phyloP scores from a whole-genome alignment of 441 rosid species.

The Brassica balearica region DNA sequence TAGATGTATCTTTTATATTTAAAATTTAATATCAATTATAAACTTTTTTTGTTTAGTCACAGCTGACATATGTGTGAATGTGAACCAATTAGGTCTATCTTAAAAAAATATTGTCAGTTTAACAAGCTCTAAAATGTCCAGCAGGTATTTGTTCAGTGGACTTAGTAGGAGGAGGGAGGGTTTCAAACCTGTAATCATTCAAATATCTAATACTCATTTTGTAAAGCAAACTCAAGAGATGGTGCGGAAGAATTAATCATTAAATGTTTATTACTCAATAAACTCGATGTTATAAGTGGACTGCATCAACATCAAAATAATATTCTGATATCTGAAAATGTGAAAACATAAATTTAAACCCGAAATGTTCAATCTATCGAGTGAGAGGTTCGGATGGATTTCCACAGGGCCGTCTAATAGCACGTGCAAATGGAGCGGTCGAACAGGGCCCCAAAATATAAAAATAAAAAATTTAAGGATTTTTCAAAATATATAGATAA shows the following conservation, averaged over 20 bases:
- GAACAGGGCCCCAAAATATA: no score
- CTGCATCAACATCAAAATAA: background rate
- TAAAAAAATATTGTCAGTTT: background rate
- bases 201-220: background rate
- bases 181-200: background rate
- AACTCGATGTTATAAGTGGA: background rate
- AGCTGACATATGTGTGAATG: background rate
- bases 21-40: background rate
- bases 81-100: background rate
- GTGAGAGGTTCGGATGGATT: background rate
- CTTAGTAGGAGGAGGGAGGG: background rate
- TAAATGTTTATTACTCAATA: background rate
- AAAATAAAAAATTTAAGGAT: no score
- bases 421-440: no score
- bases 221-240: background rate
- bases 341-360: background rate
- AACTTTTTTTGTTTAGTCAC: background rate
- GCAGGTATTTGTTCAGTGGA: background rate
- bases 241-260: background rate
- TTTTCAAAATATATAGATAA: no score
- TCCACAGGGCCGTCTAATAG: no score
- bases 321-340: background rate
- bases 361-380: background rate
- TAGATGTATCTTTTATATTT: background rate
- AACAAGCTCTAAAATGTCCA: background rate